Evolutionary conservation across 2,329 filamentous ascomycete species (phyloP).

Genomic region (Blastomyces percursus): DNA sequence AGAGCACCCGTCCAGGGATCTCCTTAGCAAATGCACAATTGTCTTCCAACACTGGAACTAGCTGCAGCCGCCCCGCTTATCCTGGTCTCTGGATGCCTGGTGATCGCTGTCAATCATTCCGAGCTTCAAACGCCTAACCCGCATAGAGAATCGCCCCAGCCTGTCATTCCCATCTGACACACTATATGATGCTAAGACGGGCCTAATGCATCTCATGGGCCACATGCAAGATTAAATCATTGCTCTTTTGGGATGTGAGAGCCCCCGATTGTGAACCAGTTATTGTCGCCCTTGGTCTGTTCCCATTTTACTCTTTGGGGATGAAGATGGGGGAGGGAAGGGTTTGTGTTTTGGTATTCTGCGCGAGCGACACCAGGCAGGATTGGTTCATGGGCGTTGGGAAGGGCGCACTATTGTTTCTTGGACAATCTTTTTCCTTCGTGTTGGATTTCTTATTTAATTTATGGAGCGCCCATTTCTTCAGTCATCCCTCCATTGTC

Average conservation of each 20-base stretch:
- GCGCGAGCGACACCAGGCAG: neutral
- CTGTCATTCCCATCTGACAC: neutral
- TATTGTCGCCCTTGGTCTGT: neutral
- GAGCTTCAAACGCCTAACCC: neutral
- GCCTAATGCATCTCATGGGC: neutral
- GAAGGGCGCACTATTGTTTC: neutral
- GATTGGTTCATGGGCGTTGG: neutral
- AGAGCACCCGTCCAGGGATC: neutral
- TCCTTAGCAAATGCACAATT: neutral
- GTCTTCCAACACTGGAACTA: neutral
- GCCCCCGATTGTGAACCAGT: neutral
- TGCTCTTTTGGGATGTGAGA: neutral
- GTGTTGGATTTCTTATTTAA: neutral
- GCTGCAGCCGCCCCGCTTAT: neutral
- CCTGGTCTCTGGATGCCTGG: neutral
- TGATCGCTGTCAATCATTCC: neutral
- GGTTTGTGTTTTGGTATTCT: neutral
- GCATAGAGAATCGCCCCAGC: neutral
- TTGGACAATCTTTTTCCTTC: neutral
- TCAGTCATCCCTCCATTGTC: neutral
- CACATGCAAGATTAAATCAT: conserved; percentile 5
- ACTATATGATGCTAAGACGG: neutral
- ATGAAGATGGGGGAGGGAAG: neutral
- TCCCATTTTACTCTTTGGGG: neutral
- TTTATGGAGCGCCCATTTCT: neutral